Percentiles rank a stretch among this genome's conserved stretches.
Conservation (phyloP, 2,329 filamentous ascomycete species). For the Fusarium sp. region DNA sequence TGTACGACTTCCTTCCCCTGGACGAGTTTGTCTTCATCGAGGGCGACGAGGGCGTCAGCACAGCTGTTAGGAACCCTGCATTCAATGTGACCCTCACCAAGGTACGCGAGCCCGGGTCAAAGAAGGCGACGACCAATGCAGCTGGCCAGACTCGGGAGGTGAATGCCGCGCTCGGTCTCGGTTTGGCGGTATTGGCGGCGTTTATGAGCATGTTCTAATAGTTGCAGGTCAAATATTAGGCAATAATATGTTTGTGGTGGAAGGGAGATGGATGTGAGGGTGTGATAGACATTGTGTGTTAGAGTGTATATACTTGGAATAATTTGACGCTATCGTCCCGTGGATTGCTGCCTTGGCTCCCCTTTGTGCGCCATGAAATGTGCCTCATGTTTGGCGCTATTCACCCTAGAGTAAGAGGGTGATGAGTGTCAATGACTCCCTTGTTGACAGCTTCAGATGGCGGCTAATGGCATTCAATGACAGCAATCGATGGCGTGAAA, state of each 20-base stretch:
- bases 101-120: slow-evolving; percentile 38
- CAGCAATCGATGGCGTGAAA: neutral
- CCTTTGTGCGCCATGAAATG: neutral
- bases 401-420: neutral
- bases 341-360: neutral
- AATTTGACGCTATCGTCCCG: neutral
- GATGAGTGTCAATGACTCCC: neutral
- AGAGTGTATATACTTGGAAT: neutral
- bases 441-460: neutral
- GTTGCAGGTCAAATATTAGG: slow-evolving; percentile 19
- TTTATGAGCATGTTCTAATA: slow-evolving; percentile 40
- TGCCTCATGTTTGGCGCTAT: neutral
- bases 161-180: slow-evolving; percentile 8
- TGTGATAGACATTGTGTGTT: neutral
- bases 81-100: slow-evolving; percentile 46
- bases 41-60: slow-evolving; percentile 16
- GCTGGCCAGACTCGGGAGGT: slow-evolving; percentile 3
- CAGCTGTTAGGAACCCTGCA: slow-evolving; percentile 39
- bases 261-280: neutral
- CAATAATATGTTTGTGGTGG: neutral
- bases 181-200: slow-evolving; percentile 1
- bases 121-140: slow-evolving; percentile 21
- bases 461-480: neutral
- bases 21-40: slow-evolving; percentile 47
- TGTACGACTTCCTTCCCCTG: slow-evolving; percentile 48